These are phyloP conservation scores for Chaetothyriales sp. DNA, from an alignment of 2,329 filamentous ascomycete species.

Conservation along the genomic window DNA sequence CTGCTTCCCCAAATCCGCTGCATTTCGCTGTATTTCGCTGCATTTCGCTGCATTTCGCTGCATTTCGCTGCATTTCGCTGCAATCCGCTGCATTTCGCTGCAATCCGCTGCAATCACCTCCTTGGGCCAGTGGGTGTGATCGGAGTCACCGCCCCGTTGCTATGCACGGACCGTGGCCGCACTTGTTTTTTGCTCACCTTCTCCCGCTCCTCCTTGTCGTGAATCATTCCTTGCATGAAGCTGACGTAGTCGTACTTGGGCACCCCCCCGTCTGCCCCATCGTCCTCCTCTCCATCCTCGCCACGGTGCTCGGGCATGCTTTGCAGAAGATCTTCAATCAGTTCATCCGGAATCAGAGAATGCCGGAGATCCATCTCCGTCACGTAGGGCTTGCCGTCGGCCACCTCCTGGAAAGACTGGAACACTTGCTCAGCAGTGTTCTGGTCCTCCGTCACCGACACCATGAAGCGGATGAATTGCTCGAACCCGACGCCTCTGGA, in stretches of 20 bases:
- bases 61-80: too few relatives aligned
- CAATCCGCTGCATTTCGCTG: too few relatives aligned
- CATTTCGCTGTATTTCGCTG: too few relatives aligned
- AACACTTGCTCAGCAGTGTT: slow-evolving; percentile 98
- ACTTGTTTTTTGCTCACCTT: slow-evolving; percentile 2
- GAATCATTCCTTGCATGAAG: slow-evolving; percentile 85
- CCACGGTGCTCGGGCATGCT: slow-evolving; percentile 77
- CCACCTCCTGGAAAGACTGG: slow-evolving; percentile 93
- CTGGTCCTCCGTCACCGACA: slow-evolving; percentile 95
- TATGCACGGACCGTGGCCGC: background rate
- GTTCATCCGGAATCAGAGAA: slow-evolving; percentile 87
- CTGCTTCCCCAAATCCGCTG: too few relatives aligned
- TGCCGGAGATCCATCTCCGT: slow-evolving; percentile 95
- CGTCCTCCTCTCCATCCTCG: slow-evolving; percentile 72
- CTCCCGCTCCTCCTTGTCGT: slow-evolving; percentile 20
- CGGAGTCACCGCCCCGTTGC: background rate
- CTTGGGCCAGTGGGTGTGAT: background rate
- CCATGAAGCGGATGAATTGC: slow-evolving; percentile 99
- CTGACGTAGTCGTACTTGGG: slow-evolving; percentile 91
- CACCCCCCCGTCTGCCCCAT: slow-evolving; percentile 68
- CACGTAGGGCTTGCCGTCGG: slow-evolving; percentile 96
- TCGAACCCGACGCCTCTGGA: slow-evolving; percentile 71
- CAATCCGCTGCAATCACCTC: too few relatives aligned
- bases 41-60: too few relatives aligned
- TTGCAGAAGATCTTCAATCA: slow-evolving; percentile 81